Conservation (phyloP, 176 grass and related monocot genomes). For the Dendrocalamus sinicus region DNA sequence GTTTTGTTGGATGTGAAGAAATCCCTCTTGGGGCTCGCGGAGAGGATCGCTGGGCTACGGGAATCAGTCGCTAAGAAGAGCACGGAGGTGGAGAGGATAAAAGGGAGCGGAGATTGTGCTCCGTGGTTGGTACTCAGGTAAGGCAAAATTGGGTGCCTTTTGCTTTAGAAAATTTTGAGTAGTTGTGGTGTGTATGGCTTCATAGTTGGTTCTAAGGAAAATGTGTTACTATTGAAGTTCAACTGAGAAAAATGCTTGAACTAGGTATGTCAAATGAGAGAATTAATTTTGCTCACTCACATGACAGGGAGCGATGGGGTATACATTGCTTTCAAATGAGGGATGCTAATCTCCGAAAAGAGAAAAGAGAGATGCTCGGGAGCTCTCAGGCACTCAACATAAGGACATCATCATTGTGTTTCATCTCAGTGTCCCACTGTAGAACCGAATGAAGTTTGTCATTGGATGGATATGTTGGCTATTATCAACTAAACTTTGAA, state of each 20-base stretch:
- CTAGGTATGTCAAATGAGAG: neutral
- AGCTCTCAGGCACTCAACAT: neutral
- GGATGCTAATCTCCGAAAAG: no score
- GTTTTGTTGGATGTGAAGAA: constrained; percentile 48
- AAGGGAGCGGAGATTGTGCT: constrained; percentile 50
- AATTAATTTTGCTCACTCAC: constrained; percentile 10
- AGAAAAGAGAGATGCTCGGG: neutral
- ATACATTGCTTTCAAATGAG: neutral
- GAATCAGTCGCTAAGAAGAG: constrained; percentile 60
- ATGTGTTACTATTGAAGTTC: constrained; percentile 14
- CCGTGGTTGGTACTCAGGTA: constrained; percentile 65
- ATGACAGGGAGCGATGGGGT: neutral
- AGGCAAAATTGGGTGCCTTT: neutral
- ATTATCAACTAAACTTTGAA: neutral
- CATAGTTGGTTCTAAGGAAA: neutral
- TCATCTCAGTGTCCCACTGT: neutral
- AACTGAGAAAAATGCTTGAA: neutral
- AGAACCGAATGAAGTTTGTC: neutral
- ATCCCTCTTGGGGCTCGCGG: constrained; percentile 55
- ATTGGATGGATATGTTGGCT: neutral
- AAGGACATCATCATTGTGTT: neutral
- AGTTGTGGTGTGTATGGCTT: neutral
- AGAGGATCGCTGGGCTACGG: constrained; percentile 38
- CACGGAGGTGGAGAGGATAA: constrained; percentile 49
- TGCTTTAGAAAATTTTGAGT: neutral